Percentiles rank a stretch among this genome's conserved stretches.
Evolutionary conservation across 2,329 filamentous ascomycete species (phyloP).

Genomic region (Colletotrichum tabaci): DNA sequence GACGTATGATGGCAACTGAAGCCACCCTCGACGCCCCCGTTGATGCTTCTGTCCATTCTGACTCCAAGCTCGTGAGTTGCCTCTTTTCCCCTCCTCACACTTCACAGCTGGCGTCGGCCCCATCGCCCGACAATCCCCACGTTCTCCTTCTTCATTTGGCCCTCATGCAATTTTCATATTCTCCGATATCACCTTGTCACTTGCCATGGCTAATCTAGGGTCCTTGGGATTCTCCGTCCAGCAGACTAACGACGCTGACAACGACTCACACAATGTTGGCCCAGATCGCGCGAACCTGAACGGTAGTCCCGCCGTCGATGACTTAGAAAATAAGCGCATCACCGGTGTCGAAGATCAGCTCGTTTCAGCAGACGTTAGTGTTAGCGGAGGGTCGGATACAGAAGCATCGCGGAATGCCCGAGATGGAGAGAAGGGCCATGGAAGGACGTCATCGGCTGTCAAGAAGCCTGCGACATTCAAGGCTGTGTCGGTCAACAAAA

Average conservation of each 20-base stretch:
- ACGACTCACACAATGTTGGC: constrained; percentile 64
- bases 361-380: constrained; percentile 76
- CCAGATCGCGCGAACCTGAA: constrained; percentile 63
- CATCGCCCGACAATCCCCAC: constrained; percentile 20
- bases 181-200: background rate
- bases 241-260: constrained; percentile 53
- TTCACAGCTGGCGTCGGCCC: constrained; percentile 29
- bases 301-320: constrained; percentile 63
- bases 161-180: constrained; percentile 15
- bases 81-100: constrained; percentile 20
- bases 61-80: constrained; percentile 62
- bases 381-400: constrained; percentile 83
- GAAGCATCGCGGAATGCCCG: constrained; percentile 76
- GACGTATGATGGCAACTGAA: constrained; percentile 78
- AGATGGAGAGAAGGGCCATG: constrained; percentile 72
- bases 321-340: constrained; percentile 71
- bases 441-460: constrained; percentile 70
- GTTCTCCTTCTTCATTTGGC: constrained; percentile 6
- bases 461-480: constrained; percentile 88
- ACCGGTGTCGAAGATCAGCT: constrained; percentile 71
- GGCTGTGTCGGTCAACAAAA: constrained; percentile 87
- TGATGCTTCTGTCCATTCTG: constrained; percentile 67
- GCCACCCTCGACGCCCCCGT: constrained; percentile 67
- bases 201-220: constrained; percentile 47
- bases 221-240: constrained; percentile 21